phyloP scores from a whole-genome alignment of 306 rosid genomes.

The Vigna hirtella region DNA sequence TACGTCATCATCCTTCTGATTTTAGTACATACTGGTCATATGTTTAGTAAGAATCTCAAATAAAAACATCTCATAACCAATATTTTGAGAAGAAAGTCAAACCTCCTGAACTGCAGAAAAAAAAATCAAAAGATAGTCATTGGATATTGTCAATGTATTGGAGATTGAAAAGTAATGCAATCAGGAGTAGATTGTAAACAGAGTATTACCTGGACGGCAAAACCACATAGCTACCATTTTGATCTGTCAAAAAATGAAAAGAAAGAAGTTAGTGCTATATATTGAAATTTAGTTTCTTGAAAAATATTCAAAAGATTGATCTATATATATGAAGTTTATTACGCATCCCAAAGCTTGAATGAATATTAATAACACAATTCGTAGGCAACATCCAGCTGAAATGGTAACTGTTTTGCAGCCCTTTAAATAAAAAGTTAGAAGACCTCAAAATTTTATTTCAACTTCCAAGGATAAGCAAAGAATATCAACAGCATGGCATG shows the following conservation, averaged over 20 bases:
- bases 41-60: constrained; percentile 40
- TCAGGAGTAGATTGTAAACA: constrained; percentile 13
- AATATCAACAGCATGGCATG: not conserved
- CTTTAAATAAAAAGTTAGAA: constrained; percentile 18
- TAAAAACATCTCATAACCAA: constrained; percentile 38
- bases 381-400: not conserved
- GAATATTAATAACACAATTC: constrained; percentile 2
- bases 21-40: constrained; percentile 19
- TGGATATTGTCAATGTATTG: constrained; percentile 10
- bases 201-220: constrained; percentile 64
- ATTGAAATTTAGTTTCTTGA: constrained; percentile 14
- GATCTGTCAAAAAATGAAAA: constrained; percentile 64
- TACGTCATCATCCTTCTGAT: constrained; percentile 30
- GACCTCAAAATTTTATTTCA: not conserved
- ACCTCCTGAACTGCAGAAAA: constrained; percentile 80
- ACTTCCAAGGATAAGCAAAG: not conserved
- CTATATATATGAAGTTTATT: not conserved
- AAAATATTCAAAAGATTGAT: constrained; percentile 21
- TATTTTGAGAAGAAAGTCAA: constrained; percentile 52
- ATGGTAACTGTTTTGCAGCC: constrained; percentile 14
- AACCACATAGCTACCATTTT: constrained; percentile 54
- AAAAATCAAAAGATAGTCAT: constrained; percentile 45
- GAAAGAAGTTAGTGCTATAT: constrained; percentile 30
- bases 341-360: not conserved
- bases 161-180: constrained; percentile 27